phyloP scores from a whole-genome alignment of 805 yeast species.

The Saccharomycopsis sp. region DNA sequence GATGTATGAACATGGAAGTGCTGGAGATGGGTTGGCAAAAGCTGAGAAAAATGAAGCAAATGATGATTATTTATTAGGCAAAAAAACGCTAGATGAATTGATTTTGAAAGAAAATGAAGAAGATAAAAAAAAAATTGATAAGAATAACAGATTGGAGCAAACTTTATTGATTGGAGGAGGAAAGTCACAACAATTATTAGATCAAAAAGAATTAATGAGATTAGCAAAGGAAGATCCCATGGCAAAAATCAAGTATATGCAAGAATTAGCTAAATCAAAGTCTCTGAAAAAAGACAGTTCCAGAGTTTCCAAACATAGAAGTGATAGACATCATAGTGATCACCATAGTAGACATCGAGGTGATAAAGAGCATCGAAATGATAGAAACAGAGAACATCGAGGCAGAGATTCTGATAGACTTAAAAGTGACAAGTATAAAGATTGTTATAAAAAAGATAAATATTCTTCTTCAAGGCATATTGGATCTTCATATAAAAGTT shows the following conservation, averaged over 20 bases:
- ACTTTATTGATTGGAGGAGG: slow-evolving; percentile 22
- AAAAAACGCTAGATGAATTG: slow-evolving; percentile 33
- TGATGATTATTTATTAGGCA: slow-evolving; percentile 49
- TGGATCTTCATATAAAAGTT: too few relatives aligned
- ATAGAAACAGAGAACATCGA: too few relatives aligned
- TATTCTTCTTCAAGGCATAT: too few relatives aligned
- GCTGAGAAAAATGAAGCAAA: slow-evolving; percentile 23
- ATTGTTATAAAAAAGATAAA: too few relatives aligned
- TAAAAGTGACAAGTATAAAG: too few relatives aligned
- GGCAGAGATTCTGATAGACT: too few relatives aligned
- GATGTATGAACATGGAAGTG: slow-evolving; percentile 65
- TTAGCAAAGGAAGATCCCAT: slow-evolving; percentile 40
- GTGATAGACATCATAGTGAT: too few relatives aligned
- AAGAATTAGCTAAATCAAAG: too few relatives aligned
- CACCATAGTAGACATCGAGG: too few relatives aligned
- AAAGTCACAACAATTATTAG: slow-evolving; percentile 1
- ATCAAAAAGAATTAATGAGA: slow-evolving; percentile 19
- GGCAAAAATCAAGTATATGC: slow-evolving; percentile 27
- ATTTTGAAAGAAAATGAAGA: slow-evolving; percentile 21
- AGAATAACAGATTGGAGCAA: slow-evolving; percentile 20
- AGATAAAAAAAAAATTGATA: slow-evolving; percentile 15
- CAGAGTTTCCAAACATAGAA: too few relatives aligned
- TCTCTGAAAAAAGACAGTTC: too few relatives aligned
- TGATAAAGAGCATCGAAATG: too few relatives aligned
- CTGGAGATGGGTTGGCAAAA: slow-evolving; percentile 2